Evolutionary conservation across 1,139 yeast genomes (phyloP).

Genomic region (Lodderomyces orthopsilosis): DNA sequence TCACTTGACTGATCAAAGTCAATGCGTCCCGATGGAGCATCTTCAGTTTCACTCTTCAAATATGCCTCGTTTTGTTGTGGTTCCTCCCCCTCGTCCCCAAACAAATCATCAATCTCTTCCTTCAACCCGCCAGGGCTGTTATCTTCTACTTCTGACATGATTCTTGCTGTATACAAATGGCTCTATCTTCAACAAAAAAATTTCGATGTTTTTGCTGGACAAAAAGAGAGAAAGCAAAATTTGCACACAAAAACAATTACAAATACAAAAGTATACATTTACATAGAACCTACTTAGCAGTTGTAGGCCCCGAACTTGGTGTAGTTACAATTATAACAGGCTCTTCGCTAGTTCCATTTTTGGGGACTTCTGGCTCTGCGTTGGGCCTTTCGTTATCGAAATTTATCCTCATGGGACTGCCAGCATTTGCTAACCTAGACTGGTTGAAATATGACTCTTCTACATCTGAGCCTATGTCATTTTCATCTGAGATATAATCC

Average conservation of each 20-base stretch:
- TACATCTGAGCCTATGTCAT: slow-evolving; percentile 16
- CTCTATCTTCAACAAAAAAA: neutral
- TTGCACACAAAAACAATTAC: neutral
- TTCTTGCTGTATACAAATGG: neutral
- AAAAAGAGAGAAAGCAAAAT: neutral
- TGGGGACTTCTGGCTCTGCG: neutral
- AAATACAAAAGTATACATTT: slow-evolving; percentile 3
- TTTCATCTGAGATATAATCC: slow-evolving; percentile 29
- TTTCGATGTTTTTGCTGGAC: neutral
- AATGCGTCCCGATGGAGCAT: slow-evolving; percentile 16
- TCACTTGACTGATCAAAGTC: slow-evolving; percentile 3
- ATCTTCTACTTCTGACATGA: slow-evolving; percentile 13
- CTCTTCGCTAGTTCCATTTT: slow-evolving; percentile 9
- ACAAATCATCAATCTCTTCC: slow-evolving; percentile 43
- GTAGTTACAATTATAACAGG: slow-evolving; percentile 26
- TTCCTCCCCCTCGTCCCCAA: slow-evolving; percentile 34
- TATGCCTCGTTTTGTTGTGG: slow-evolving; percentile 16
- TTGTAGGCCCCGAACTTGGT: slow-evolving; percentile 20
- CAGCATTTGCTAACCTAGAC: slow-evolving; percentile 9
- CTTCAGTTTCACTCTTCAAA: slow-evolving; percentile 14
- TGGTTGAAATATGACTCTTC: slow-evolving; percentile 14
- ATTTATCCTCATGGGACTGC: slow-evolving; percentile 7
- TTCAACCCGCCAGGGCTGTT: slow-evolving; percentile 13
- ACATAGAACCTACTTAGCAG: neutral
- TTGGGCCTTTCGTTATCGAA: neutral